Base-by-base conservation (phyloP, 805 yeast species). In the Ogataea glucozyma region DNA sequence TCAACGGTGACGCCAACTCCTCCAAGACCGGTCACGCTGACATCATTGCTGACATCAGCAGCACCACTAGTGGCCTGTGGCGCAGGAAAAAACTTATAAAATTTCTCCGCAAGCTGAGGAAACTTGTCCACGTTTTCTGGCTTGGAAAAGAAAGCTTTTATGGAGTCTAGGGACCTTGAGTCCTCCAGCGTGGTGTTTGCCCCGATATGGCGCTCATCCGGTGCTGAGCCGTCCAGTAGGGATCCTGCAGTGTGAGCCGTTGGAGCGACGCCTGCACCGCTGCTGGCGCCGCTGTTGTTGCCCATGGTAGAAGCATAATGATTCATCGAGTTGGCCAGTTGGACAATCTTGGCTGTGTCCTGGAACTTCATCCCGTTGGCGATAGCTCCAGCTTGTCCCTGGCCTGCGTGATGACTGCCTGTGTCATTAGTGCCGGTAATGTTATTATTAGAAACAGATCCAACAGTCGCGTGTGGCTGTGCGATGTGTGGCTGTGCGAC, bases 21-120 rank as follows among this genome's bases (percentile, higher is more conserved):
- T n/a, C n/a, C n/a, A n/a, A n/a, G n/a, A n/a, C n/a, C n/a, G n/a
- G n/a, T n/a, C n/a, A 22, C 26, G 26, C 11, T 22, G 7, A 22
- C 26, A 11, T 22, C 11, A 22, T 8, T 11, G 26, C 26, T 11
- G 11, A 22, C 26, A 17, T 9, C 16, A 7, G 17, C 10, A 10
- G 33, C 22, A 13, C 20, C 37, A 23, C 40, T 40, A 24, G 27
- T 27, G 37, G 10, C 23, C 37, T 39, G 38, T 39, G 44, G 30
- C 42, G 41, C 13, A 48, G 48, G 22, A 42, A 42, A 47, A 36
- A 34, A 38, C 34, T 48, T 50, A 45, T 49, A 44, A 40, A 46
- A 49, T 31, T 51, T 46, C n/a, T 49, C 49, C 3, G 52, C 53
- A 23, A 49, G 26, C 31, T 47, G 53, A 5, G 55, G 55, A 23